phyloP scores from a whole-genome alignment of 2,329 filamentous ascomycete species.

The Diplodia seriata region DNA sequence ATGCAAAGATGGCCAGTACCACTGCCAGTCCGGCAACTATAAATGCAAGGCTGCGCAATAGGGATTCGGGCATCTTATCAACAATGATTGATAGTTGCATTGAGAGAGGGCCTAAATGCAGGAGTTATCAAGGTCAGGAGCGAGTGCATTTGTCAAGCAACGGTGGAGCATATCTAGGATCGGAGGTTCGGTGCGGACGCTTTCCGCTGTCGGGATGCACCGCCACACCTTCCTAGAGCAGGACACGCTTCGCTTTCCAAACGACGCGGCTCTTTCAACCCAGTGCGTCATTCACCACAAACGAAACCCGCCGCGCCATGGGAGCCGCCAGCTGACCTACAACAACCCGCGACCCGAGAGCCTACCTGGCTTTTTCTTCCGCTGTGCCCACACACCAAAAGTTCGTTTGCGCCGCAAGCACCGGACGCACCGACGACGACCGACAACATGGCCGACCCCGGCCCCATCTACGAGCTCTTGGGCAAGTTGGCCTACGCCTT shows the following conservation, averaged over 20 bases:
- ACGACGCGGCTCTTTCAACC: slow-evolving; percentile 16
- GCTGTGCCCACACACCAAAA: not conserved
- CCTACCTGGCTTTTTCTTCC: not conserved
- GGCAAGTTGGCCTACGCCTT: slow-evolving; percentile 55
- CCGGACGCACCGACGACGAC: slow-evolving; percentile 13
- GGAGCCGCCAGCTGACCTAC: not conserved
- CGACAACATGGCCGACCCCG: slow-evolving; percentile 34
- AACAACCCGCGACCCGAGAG: not conserved
- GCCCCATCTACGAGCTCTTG: slow-evolving; percentile 43
- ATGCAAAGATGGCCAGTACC: not conserved
- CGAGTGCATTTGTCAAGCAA: slow-evolving; percentile 23
- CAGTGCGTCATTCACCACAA: not conserved
- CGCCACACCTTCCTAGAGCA: slow-evolving; percentile 3
- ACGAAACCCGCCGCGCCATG: not conserved
- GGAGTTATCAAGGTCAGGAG: not conserved
- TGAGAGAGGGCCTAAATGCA: not conserved
- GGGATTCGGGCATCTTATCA: slow-evolving; percentile 17
- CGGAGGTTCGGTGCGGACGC: slow-evolving; percentile 17
- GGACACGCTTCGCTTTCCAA: slow-evolving; percentile 19
- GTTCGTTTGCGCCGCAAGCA: not conserved
- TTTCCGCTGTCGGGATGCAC: slow-evolving; percentile 7
- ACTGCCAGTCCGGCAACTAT: slow-evolving; percentile 6
- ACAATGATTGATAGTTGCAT: not conserved
- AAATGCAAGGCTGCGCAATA: slow-evolving; percentile 8
- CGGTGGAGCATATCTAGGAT: slow-evolving; percentile 15